Base-by-base conservation (phyloP, 2,329 filamentous ascomycete genomes). In the Madurella fahalii region DNA sequence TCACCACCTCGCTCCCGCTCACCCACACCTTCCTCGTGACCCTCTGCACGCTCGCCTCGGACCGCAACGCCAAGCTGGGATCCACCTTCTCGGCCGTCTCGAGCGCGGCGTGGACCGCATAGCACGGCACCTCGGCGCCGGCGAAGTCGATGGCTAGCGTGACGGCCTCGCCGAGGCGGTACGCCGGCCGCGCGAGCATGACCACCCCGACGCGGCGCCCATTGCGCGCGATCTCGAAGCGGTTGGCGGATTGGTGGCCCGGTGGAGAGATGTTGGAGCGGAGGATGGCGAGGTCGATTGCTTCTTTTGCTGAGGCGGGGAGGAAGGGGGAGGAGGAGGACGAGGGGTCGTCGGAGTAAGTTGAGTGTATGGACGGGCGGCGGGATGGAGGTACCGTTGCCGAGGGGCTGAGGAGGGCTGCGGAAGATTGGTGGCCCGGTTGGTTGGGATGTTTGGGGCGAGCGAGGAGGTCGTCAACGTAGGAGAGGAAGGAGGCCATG, bases 141-240 rank as follows among this genome's bases (percentile, higher is more conserved):
- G 82, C 80, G 66, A 97, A 95, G 70, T 97, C 92, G 56, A 99
- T 82, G 0, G 85, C 87, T 62, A 90, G 86, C 12, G 85, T 89
- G 43, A 97, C 84, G 0, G 87, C 85, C 70, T 99, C 94, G 55
- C 94, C 94, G 1, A 99, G 77, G 43, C 92, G 82, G 73, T 95
- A 96, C 0, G 92, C 85, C 0, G 94, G 90, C 9, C 94, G 85
- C 5, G 92, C 88, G 32, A 99, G 80, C 72, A 92, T 91, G 52
- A 99, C 83, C 5, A 95, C 90, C 2, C 89, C 93, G 12, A 99
- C 92, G n/a, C 86, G 86, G 53, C 86, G 85, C n/a, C 92, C 92
- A 65, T 91, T 92, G 13, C 93, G 87, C 12, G 93, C 87, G 68
- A 99, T 97, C 67, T 96, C 92, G 68, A 97, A 99, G 40, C 91